phyloP scores from a whole-genome alignment of 73 alveolate species.

The Paraurostyla sp. region DNA sequence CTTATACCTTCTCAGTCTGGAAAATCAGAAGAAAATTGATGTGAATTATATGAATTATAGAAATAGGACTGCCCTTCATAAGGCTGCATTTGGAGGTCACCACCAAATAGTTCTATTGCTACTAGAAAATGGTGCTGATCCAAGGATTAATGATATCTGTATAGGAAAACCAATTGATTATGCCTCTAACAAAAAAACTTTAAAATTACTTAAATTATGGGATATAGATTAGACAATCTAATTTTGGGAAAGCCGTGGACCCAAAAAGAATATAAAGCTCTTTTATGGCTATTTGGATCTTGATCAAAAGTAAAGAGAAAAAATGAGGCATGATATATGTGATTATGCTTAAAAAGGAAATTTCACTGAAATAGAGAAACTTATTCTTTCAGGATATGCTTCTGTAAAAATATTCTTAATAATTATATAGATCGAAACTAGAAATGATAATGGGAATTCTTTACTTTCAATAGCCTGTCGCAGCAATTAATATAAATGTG shows the following conservation, averaged over 20 bases:
- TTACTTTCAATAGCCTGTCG: slow-evolving; percentile 52
- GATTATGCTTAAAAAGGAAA: slow-evolving; percentile 66
- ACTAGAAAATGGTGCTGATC: slow-evolving; percentile 75
- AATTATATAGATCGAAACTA: slow-evolving; percentile 36
- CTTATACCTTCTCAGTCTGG: not conserved
- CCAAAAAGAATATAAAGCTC: not conserved
- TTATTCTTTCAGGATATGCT: slow-evolving; percentile 30
- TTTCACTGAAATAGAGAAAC: slow-evolving; percentile 24
- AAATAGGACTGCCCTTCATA: slow-evolving; percentile 86
- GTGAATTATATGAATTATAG: slow-evolving; percentile 70
- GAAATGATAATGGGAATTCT: slow-evolving; percentile 69
- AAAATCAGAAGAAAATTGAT: not conserved
- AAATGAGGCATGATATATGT: not conserved
- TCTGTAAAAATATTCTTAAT: slow-evolving; percentile 20
- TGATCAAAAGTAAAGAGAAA: slow-evolving; percentile 12
- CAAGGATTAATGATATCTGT: slow-evolving; percentile 49
- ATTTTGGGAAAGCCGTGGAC: not conserved
- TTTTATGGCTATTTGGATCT: slow-evolving; percentile 26
- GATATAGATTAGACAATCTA: slow-evolving; percentile 6
- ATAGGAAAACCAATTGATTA: slow-evolving; percentile 20
- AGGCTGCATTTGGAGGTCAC: slow-evolving; percentile 85
- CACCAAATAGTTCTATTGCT: slow-evolving; percentile 63
- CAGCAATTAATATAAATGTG: slow-evolving; percentile 42
- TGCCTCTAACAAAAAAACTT: slow-evolving; percentile 38
- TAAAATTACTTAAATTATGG: slow-evolving; percentile 10